These are phyloP conservation scores for Lactuca saligna DNA, from an alignment of 129 eudicot species.

Conservation along the genomic window DNA sequence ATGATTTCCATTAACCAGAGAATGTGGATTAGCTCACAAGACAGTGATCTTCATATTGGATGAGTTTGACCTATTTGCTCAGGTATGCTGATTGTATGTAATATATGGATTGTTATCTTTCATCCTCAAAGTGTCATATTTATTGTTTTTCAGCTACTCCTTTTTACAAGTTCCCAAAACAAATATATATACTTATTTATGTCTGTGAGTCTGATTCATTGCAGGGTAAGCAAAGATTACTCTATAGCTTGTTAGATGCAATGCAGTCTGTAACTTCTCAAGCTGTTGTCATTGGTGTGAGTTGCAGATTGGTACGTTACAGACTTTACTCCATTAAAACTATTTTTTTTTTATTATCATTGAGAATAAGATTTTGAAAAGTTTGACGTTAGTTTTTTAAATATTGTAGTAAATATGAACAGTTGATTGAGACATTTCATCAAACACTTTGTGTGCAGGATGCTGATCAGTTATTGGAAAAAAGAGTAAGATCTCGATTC, in stretches of 20 bases:
- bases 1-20: constrained; percentile 47
- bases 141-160: background rate
- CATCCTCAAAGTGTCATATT: background rate
- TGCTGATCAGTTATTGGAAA: constrained; percentile 97
- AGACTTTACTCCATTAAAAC: background rate
- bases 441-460: constrained; percentile 45
- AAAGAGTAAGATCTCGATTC: constrained; percentile 94
- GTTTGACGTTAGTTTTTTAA: no score
- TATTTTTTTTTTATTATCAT: background rate
- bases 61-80: constrained; percentile 92
- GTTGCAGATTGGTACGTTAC: constrained; percentile 84
- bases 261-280: constrained; percentile 98
- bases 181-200: no score
- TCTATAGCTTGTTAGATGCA: constrained; percentile 86
- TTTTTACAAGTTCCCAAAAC: background rate
- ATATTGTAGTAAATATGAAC: no score
- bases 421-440: background rate
- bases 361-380: no score
- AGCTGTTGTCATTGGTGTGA: constrained; percentile 84
- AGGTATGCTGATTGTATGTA: constrained; percentile 41
- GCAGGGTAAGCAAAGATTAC: constrained; percentile 90
- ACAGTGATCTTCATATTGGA: constrained; percentile 81
- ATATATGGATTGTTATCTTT: constrained; percentile 9
- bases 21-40: constrained; percentile 98
- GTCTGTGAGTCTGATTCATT: background rate